These are phyloP conservation scores for Pistacia vera DNA, from an alignment of 345 rosid species.

Conservation along the genomic window DNA sequence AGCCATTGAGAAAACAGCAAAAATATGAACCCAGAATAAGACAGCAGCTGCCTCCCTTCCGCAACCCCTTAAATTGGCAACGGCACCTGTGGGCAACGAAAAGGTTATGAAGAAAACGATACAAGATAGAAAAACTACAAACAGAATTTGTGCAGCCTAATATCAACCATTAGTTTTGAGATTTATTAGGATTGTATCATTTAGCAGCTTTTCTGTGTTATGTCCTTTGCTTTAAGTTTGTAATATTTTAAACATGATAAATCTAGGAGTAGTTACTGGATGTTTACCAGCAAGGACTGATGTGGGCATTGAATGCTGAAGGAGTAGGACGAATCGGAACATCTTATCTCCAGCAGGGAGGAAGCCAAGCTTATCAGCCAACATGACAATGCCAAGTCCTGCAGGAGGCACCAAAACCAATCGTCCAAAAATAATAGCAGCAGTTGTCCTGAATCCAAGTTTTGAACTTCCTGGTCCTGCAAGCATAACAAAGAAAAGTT, in stretches of 20 bases:
- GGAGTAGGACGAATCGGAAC: slow-evolving; percentile 89
- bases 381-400: slow-evolving; percentile 86
- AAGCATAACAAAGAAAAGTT: slow-evolving; percentile 20
- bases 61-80: slow-evolving; percentile 92
- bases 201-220: not conserved
- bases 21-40: slow-evolving; percentile 97
- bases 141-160: not conserved
- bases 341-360: slow-evolving; percentile 91
- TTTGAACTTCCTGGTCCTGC: slow-evolving; percentile 98
- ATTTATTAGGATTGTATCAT: not conserved
- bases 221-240: not conserved
- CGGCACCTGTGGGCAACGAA: slow-evolving; percentile 61
- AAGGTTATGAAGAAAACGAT: not conserved
- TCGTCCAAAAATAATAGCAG: slow-evolving; percentile 78
- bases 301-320: slow-evolving; percentile 98
- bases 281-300: slow-evolving; percentile 83
- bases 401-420: slow-evolving; percentile 83
- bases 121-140: not conserved
- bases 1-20: slow-evolving; percentile 90
- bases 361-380: slow-evolving; percentile 99
- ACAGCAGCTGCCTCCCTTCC: slow-evolving; percentile 98
- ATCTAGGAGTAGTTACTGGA: slow-evolving; percentile 3
- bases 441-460: slow-evolving; percentile 90
- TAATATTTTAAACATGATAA: not conserved
- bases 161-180: not conserved